phyloP scores from a whole-genome alignment of 306 rosid genomes.

The Malus sieversii region DNA sequence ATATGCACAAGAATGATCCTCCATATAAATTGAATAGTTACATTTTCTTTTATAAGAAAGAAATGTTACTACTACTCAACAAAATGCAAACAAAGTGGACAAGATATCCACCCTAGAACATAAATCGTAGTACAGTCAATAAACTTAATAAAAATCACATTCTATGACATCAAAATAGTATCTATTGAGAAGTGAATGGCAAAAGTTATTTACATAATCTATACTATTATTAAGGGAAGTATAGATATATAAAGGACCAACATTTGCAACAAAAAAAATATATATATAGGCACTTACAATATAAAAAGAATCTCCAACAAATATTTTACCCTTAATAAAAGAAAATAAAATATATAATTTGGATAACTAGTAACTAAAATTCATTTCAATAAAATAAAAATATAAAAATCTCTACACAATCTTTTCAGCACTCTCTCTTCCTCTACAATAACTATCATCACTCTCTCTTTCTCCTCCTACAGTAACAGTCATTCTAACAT shows the following conservation, averaged over 20 bases:
- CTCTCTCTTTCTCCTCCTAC: neutral
- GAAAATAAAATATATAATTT: neutral
- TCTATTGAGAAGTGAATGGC: neutral
- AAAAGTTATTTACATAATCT: neutral
- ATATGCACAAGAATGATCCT: neutral
- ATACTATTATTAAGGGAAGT: neutral
- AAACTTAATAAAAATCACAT: neutral
- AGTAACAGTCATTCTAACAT: neutral
- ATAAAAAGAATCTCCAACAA: too few relatives aligned
- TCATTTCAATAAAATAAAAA: neutral
- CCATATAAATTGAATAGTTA: neutral
- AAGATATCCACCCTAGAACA: neutral
- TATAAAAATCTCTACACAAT: neutral
- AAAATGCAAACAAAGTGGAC: neutral
- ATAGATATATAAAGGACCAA: neutral
- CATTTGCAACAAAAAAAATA: too few relatives aligned
- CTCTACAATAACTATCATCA: too few relatives aligned
- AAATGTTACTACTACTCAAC: neutral
- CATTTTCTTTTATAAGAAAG: neutral
- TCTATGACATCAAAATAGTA: neutral
- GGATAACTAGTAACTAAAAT: neutral
- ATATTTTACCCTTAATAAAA: neutral
- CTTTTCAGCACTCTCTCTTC: neutral
- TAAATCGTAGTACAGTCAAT: neutral
- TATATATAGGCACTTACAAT: neutral